phyloP scores from a whole-genome alignment of 2,329 filamentous ascomycete genomes.

The Didymosphaeria variabile region DNA sequence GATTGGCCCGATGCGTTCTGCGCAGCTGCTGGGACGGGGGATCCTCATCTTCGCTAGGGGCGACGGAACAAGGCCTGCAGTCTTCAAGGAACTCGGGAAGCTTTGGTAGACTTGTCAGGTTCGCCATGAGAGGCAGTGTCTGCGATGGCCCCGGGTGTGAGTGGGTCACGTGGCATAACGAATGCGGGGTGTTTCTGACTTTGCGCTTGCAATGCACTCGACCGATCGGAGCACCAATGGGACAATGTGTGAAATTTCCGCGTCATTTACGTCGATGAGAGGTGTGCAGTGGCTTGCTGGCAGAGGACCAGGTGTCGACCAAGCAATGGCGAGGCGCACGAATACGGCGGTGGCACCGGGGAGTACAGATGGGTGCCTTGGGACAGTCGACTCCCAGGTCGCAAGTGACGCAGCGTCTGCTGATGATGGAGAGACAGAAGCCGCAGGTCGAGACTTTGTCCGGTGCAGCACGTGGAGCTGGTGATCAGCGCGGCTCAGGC shows the following conservation, averaged over 20 bases:
- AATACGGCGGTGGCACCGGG: constrained; percentile 15
- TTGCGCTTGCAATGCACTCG: neutral
- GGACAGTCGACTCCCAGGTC: too few relatives aligned
- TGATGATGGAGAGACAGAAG: constrained; percentile 22
- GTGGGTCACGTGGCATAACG: neutral
- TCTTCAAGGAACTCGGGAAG: neutral
- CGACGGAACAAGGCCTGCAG: constrained; percentile 1
- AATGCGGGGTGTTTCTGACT: neutral
- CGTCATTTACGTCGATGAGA: neutral
- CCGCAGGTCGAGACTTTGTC: constrained; percentile 17
- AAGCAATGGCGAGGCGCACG: constrained; percentile 15
- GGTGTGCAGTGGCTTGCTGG: constrained; percentile 3
- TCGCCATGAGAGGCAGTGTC: neutral
- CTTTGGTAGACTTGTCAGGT: constrained; percentile 4
- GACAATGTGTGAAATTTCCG: neutral
- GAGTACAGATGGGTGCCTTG: constrained; percentile 6
- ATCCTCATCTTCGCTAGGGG: neutral
- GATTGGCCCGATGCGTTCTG: constrained; percentile 32
- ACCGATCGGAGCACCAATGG: constrained; percentile 3
- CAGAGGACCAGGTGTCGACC: constrained; percentile 1
- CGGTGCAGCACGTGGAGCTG: constrained; percentile 28
- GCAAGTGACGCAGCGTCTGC: too few relatives aligned
- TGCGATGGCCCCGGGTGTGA: neutral
- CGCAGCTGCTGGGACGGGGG: constrained; percentile 11
- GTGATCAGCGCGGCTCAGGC: constrained; percentile 26